These are phyloP conservation scores for Blastomyces silverae DNA, from an alignment of 2,329 filamentous ascomycete species.

Conservation along the genomic window DNA sequence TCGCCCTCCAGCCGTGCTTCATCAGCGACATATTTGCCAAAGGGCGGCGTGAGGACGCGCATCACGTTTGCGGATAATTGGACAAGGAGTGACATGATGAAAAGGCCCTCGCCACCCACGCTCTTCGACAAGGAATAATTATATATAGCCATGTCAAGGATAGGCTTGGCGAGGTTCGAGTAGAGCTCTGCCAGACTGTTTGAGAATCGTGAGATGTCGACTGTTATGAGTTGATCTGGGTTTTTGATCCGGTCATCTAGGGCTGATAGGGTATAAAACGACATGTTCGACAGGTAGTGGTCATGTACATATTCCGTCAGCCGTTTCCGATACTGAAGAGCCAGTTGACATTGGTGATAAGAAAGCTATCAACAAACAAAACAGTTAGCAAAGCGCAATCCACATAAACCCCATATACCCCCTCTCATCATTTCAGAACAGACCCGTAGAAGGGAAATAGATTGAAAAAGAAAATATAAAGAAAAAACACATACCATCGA, in stretches of 20 bases:
- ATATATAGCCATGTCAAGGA: slow-evolving; percentile 94
- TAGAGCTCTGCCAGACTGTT: slow-evolving; percentile 93
- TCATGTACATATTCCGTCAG: slow-evolving; percentile 94
- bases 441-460: background rate
- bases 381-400: slow-evolving; percentile 1
- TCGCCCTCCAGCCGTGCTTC: slow-evolving; percentile 92
- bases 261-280: slow-evolving; percentile 92
- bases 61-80: slow-evolving; percentile 89
- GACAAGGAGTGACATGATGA: slow-evolving; percentile 90
- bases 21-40: slow-evolving; percentile 95
- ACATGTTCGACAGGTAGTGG: slow-evolving; percentile 94
- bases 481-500: slow-evolving; percentile 68
- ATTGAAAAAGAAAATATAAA: slow-evolving; percentile 26
- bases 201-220: slow-evolving; percentile 93
- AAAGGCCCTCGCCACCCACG: slow-evolving; percentile 91
- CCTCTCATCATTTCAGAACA: background rate
- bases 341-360: slow-evolving; percentile 93
- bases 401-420: background rate
- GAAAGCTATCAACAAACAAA: slow-evolving; percentile 57
- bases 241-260: slow-evolving; percentile 98
- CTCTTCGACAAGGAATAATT: slow-evolving; percentile 89
- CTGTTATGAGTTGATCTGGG: slow-evolving; percentile 91
- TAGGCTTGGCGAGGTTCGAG: slow-evolving; percentile 89
- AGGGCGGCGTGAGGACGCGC: slow-evolving; percentile 89
- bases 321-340: slow-evolving; percentile 83